Evolutionary conservation across 176 grass and related monocot genomes (phyloP), one percentile per base, ranked within the genome.

Genomic region (Juncus effusus): DNA sequence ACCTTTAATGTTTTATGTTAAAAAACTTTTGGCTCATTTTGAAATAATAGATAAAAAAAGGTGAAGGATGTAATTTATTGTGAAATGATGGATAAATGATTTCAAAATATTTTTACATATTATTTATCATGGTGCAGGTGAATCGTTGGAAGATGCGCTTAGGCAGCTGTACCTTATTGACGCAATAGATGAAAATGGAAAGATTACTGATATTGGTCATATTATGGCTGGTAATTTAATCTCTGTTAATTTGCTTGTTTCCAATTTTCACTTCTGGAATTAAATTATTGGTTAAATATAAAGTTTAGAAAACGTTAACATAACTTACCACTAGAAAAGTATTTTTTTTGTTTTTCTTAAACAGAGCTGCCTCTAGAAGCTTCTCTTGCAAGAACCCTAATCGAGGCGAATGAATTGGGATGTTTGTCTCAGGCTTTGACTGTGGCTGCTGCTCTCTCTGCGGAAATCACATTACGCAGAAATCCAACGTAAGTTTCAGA

Each of bases 101-200:
- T 47, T 47, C 44, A 2, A 47, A 47, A 47, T 47, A 47, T 47
- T 0, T 61, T 3, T 61, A 69, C 13, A 9, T 69, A 35, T 3
- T 54, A 69, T 40, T 7, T 2, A 52, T 56, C 15, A 8, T 52
- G 52, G 13, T 70, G 53, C 84, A 91, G 92, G 84, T 75, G 92
- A 96, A 85, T 96, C 87, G 54, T 74, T 96, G 64, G 92, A 91
- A 85, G 92, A 96, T 91, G 92, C 92, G 66, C 80, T 96, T 70
- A 85, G 92, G 75, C 92, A 96, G 69, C 76, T 96, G 74, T 91
- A 88, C 56, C 87, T 96, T 44, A 91, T 96, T 59, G 87, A 96
- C 70, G 92, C 87, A 85, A 96, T 96, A 66, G 92, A 91, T 88
- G 87, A 91, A 79, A 88, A 85, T 63, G 92, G 92, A 56, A 52